Evolutionary conservation across 2,329 filamentous ascomycete species (phyloP).

Genomic region (Volutella citrinella): DNA sequence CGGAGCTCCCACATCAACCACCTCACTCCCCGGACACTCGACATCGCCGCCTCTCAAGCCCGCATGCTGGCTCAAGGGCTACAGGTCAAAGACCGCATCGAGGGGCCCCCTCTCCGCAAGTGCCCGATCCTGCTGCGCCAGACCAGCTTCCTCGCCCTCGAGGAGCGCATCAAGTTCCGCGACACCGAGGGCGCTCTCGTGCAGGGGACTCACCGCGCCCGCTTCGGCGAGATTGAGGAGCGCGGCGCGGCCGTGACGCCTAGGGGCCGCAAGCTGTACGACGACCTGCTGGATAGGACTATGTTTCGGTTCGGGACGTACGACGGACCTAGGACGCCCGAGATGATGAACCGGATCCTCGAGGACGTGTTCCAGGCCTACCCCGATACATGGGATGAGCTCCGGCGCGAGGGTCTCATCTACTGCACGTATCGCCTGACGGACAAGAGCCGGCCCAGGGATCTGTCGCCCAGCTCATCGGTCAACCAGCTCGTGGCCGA

Average conservation of each 20-base stretch:
- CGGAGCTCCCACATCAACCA: slow-evolving; percentile 50
- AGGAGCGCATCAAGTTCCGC: slow-evolving; percentile 44
- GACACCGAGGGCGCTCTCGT: slow-evolving; percentile 18
- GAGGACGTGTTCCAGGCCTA: slow-evolving; percentile 31
- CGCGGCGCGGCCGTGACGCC: slow-evolving; percentile 47
- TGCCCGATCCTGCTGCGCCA: slow-evolving; percentile 49
- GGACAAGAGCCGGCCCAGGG: not conserved
- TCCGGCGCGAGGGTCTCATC: slow-evolving; percentile 34
- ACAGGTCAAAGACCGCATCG: slow-evolving; percentile 46
- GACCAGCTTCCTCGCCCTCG: slow-evolving; percentile 51
- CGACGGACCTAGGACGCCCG: not conserved
- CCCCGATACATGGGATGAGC: slow-evolving; percentile 39
- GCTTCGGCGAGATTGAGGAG: slow-evolving; percentile 54
- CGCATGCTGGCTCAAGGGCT: slow-evolving; percentile 41
- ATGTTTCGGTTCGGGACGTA: slow-evolving; percentile 13
- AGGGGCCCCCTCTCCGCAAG: slow-evolving; percentile 44
- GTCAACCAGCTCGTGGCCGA: slow-evolving; percentile 31
- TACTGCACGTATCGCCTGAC: slow-evolving; percentile 35
- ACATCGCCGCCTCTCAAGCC: slow-evolving; percentile 43
- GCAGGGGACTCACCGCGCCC: slow-evolving; percentile 42
- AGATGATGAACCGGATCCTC: slow-evolving; percentile 20
- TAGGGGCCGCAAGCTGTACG: slow-evolving; percentile 43
- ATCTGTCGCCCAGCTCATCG: not conserved
- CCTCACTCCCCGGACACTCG: slow-evolving; percentile 48
- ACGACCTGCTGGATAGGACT: slow-evolving; percentile 35